Conservation (phyloP, 116 monocot genomes). For the Iris pallida region DNA sequence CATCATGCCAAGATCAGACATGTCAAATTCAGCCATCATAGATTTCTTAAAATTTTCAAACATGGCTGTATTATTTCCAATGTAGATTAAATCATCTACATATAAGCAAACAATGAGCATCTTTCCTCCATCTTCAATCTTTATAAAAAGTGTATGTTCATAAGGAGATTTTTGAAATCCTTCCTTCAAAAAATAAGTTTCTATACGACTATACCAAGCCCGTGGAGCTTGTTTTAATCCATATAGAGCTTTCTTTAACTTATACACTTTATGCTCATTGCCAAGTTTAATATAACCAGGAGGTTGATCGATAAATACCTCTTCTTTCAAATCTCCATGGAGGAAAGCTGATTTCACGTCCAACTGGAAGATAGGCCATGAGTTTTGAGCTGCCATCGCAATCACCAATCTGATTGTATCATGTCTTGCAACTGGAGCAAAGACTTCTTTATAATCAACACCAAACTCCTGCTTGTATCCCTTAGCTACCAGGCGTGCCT, state of each 20-base stretch:
- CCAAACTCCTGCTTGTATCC: slow-evolving; percentile 14
- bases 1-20: slow-evolving; percentile 13
- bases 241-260: slow-evolving; percentile 10
- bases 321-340: slow-evolving; percentile 13
- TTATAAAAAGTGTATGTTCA: slow-evolving; percentile 18
- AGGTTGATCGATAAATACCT: slow-evolving; percentile 16
- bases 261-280: slow-evolving; percentile 6
- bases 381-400: slow-evolving; percentile 8
- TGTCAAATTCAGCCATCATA: slow-evolving; percentile 17
- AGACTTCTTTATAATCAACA: slow-evolving; percentile 14
- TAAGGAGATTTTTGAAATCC: slow-evolving; percentile 11
- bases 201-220: slow-evolving; percentile 14
- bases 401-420: slow-evolving; percentile 17
- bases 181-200: slow-evolving; percentile 12
- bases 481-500: slow-evolving; percentile 6
- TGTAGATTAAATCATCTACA: slow-evolving; percentile 12
- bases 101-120: slow-evolving; percentile 14
- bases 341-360: slow-evolving; percentile 14
- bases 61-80: slow-evolving; percentile 12
- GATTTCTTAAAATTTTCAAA: slow-evolving; percentile 9
- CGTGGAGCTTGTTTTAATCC: slow-evolving; percentile 13
- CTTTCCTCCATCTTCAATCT: slow-evolving; percentile 7
- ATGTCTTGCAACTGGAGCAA: slow-evolving; percentile 14
- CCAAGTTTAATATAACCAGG: slow-evolving; percentile 11
- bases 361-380: slow-evolving; percentile 11